phyloP scores from a whole-genome alignment of 164 flowering plant genomes.

The Vitis riparia region DNA sequence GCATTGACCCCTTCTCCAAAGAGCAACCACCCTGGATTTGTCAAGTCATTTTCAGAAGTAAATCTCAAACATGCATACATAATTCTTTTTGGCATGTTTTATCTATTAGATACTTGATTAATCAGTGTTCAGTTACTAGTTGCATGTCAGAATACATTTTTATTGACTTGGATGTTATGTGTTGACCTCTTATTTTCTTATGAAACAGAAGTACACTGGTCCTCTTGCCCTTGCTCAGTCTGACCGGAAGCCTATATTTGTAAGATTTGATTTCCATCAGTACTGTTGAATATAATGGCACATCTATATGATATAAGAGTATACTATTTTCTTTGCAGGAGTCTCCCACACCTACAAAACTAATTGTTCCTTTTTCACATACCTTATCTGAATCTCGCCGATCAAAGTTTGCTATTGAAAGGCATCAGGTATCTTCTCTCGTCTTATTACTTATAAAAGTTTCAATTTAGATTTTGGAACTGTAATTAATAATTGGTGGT shows the following conservation, averaged over 20 bases:
- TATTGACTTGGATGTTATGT: too few species aligned
- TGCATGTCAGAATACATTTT: too few species aligned
- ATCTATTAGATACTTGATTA: neutral
- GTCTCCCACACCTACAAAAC: constrained; percentile 85
- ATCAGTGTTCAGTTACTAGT: too few species aligned
- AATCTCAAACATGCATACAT: constrained; percentile 6
- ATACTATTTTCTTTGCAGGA: constrained; percentile 47
- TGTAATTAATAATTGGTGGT: neutral
- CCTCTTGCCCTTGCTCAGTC: constrained; percentile 38
- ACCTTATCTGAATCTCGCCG: constrained; percentile 75
- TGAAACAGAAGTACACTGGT: constrained; percentile 54
- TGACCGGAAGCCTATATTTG: constrained; percentile 60
- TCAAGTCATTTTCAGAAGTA: constrained; percentile 63
- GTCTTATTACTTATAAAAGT: neutral
- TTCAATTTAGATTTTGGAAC: neutral
- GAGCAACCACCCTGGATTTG: constrained; percentile 46
- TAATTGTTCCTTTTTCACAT: constrained; percentile 47
- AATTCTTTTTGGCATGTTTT: neutral
- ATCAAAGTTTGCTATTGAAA: constrained; percentile 65
- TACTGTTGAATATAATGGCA: neutral
- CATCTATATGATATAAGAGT: neutral
- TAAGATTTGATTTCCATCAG: constrained; percentile 38
- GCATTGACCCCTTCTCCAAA: constrained; percentile 60
- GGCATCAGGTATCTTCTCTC: constrained; percentile 61
- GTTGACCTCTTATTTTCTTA: neutral